Conservation (phyloP, 352 stramenopile genomes). For the Phytophthora macrochlamydospora region DNA sequence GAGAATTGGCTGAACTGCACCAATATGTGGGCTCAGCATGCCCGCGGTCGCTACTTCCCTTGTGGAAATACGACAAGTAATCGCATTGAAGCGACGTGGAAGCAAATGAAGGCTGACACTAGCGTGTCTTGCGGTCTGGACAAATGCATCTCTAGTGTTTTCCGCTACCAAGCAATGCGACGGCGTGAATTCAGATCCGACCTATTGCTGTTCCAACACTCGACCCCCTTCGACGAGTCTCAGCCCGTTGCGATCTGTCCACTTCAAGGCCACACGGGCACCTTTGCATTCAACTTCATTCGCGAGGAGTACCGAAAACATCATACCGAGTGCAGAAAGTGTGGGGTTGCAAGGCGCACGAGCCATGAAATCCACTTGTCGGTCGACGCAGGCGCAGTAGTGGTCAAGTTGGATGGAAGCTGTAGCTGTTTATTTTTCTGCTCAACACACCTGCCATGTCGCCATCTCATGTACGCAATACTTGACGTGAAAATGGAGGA, state of each 20-base stretch:
- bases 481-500: neutral
- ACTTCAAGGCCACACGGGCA: neutral
- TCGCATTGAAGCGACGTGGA: conserved; percentile 9
- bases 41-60: neutral
- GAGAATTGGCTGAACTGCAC: conserved; percentile 1
- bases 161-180: neutral
- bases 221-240: neutral
- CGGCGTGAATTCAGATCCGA: conserved; percentile 1
- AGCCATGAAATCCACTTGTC: neutral
- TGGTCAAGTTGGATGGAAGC: neutral
- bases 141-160: conserved; percentile 1
- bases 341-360: neutral
- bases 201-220: neutral
- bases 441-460: neutral
- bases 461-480: neutral
- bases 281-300: neutral
- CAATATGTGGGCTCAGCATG: conserved; percentile 9
- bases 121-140: conserved; percentile 1
- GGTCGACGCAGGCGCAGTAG: neutral
- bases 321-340: neutral
- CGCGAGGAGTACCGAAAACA: neutral
- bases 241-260: neutral
- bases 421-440: neutral
- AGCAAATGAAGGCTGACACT: conserved; percentile 6
- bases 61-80: conserved; percentile 9